Evolutionary conservation across 768 basidiomycete genomes (phyloP).

Genomic region (Asterophora lycoperdoides): DNA sequence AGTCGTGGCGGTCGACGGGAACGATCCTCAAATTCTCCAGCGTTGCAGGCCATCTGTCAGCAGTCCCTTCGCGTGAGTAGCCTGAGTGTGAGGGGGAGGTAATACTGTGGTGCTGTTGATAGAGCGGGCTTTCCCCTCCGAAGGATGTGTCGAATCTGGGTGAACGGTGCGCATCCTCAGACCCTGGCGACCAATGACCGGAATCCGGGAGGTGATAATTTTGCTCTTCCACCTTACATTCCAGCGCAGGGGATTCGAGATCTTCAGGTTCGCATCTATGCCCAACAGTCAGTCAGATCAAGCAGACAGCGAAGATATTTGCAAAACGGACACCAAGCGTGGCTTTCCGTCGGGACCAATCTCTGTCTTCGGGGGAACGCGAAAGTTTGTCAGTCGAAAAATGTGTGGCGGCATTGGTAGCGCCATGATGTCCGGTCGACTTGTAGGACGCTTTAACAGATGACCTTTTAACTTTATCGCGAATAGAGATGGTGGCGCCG

Average conservation of each 20-base stretch:
- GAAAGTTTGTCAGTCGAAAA: slow-evolving; percentile 76
- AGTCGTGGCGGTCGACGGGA: slow-evolving; percentile 20
- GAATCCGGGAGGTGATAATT: slow-evolving; percentile 38
- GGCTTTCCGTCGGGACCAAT: slow-evolving; percentile 65
- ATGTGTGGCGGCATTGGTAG: slow-evolving; percentile 73
- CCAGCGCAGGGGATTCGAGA: slow-evolving; percentile 30
- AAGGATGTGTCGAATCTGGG: slow-evolving; percentile 32
- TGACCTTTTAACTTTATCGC: slow-evolving; percentile 5
- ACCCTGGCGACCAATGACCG: slow-evolving; percentile 34
- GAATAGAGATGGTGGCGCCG: neutral
- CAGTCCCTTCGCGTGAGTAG: slow-evolving; percentile 24
- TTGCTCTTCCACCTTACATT: slow-evolving; percentile 47
- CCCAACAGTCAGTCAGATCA: neutral
- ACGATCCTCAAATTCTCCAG: slow-evolving; percentile 25
- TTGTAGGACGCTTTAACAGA: slow-evolving; percentile 52
- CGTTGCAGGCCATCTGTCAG: slow-evolving; percentile 29
- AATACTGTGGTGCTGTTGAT: slow-evolving; percentile 27
- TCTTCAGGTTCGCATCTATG: slow-evolving; percentile 32
- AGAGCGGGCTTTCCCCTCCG: slow-evolving; percentile 24
- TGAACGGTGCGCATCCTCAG: slow-evolving; percentile 25
- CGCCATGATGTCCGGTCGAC: slow-evolving; percentile 64
- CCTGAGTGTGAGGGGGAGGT: slow-evolving; percentile 19
- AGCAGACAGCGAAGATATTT: neutral
- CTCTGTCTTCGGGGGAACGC: slow-evolving; percentile 79
- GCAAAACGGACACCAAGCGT: slow-evolving; percentile 53